A percentile compares a stretch with the other conserved stretches of the same genome.
Conservation (phyloP, 2,329 filamentous ascomycete species). For the Hypoxylon sp. region DNA sequence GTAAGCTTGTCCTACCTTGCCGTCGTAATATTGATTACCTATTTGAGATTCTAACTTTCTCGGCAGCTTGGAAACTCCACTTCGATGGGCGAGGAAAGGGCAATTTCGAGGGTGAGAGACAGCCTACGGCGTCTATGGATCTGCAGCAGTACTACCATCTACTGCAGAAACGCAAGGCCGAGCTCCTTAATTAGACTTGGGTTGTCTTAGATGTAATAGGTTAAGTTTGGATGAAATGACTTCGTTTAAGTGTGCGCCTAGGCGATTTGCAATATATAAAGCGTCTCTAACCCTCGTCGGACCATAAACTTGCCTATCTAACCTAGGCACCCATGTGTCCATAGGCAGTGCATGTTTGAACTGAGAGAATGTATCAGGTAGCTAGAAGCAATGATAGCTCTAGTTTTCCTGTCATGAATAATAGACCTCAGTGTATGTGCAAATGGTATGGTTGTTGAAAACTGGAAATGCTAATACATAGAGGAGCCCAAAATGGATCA, state of each 20-base stretch:
- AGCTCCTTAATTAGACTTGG: conserved; percentile 37
- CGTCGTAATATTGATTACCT: background rate
- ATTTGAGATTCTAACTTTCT: conserved; percentile 43
- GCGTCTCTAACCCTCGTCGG: too few relatives aligned
- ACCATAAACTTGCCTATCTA: too few relatives aligned
- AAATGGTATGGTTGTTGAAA: background rate
- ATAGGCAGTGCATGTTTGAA: background rate
- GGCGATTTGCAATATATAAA: background rate
- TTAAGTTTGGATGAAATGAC: background rate
- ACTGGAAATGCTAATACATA: background rate
- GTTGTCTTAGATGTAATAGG: background rate
- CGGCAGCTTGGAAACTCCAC: conserved; percentile 57
- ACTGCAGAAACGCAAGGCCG: conserved; percentile 55
- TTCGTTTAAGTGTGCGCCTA: background rate
- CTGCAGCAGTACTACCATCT: conserved; percentile 56
- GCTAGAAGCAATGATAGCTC: background rate
- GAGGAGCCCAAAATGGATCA: background rate
- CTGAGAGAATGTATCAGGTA: background rate
- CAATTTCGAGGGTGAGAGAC: conserved; percentile 53
- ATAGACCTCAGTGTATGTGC: background rate
- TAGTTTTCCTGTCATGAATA: background rate
- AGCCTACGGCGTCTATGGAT: conserved; percentile 36
- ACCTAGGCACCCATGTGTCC: too few relatives aligned
- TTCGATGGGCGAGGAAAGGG: conserved; percentile 59
- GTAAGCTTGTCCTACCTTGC: conserved; percentile 54